Evolutionary conservation across 305 asterid genomes (phyloP).

Genomic region (Fraxinus sp.): DNA sequence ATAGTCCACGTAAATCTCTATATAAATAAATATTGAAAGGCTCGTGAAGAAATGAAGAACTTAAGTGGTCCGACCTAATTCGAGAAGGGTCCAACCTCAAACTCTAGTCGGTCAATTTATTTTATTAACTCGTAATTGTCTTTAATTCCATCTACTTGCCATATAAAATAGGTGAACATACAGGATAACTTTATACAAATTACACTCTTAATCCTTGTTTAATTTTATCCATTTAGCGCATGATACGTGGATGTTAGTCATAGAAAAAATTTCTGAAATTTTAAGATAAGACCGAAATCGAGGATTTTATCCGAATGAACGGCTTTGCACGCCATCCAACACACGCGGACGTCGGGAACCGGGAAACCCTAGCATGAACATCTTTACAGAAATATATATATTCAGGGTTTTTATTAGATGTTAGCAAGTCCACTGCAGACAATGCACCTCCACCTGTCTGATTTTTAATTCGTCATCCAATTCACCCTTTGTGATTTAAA

Average conservation of each 20-base stretch:
- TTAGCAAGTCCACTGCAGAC: background rate
- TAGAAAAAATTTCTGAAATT: background rate
- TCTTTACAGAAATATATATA: background rate
- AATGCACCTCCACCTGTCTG: background rate
- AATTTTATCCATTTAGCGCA: background rate
- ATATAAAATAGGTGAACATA: background rate
- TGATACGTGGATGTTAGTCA: background rate
- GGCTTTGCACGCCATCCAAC: slow-evolving; percentile 37
- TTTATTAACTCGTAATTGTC: background rate
- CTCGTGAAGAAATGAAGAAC: background rate
- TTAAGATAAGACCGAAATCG: background rate
- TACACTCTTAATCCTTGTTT: background rate
- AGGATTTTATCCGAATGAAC: slow-evolving; percentile 24
- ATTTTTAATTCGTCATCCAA: background rate
- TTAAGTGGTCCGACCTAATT: background rate
- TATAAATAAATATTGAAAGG: background rate
- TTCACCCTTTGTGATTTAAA: no score
- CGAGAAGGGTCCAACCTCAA: background rate
- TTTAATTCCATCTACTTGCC: background rate
- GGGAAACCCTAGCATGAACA: background rate
- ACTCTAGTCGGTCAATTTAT: background rate
- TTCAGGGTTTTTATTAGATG: background rate
- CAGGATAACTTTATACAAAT: background rate
- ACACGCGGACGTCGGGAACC: slow-evolving; percentile 22
- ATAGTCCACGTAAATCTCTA: background rate